Conservation (phyloP, 108 stramenopile genomes). For the Aurantiochytrium sp. region DNA sequence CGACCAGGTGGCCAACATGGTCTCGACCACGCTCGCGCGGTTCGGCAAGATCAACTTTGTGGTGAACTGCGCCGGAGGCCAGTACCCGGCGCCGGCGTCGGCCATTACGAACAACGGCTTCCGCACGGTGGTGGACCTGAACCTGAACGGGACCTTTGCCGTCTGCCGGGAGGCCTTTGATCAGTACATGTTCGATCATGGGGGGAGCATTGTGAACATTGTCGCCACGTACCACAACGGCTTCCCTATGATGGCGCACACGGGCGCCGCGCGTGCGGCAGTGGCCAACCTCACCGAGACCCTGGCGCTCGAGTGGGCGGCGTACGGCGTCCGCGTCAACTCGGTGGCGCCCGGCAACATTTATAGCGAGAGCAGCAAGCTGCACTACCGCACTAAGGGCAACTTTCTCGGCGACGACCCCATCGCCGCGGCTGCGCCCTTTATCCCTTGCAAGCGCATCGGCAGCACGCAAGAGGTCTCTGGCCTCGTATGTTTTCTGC, state of each 20-base stretch:
- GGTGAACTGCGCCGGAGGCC: slow-evolving; percentile 46
- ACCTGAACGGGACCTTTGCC: slow-evolving; percentile 35
- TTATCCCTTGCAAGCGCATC: background rate
- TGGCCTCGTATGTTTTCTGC: background rate
- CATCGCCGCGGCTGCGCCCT: background rate
- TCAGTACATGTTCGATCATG: slow-evolving; percentile 30
- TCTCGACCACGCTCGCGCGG: background rate
- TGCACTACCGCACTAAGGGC: slow-evolving; percentile 30
- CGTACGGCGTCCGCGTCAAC: slow-evolving; percentile 38
- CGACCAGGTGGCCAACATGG: background rate
- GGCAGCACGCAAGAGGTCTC: slow-evolving; percentile 10
- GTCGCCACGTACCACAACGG: slow-evolving; percentile 34
- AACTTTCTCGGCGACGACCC: slow-evolving; percentile 13
- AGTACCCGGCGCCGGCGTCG: slow-evolving; percentile 28
- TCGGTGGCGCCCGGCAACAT: slow-evolving; percentile 46
- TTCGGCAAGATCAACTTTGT: slow-evolving; percentile 24
- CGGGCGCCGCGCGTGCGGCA: slow-evolving; percentile 38
- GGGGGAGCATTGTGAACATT: slow-evolving; percentile 43
- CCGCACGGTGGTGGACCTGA: slow-evolving; percentile 21
- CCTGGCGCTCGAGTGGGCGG: slow-evolving; percentile 45
- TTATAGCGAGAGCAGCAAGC: slow-evolving; percentile 31
- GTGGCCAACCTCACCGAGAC: slow-evolving; percentile 44
- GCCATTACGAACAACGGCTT: slow-evolving; percentile 27
- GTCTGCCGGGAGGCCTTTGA: slow-evolving; percentile 31
- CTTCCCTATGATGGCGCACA: slow-evolving; percentile 41